Base-by-base conservation (phyloP, 2,329 filamentous ascomycete genomes). In the Chrysoporthe cubensis region DNA sequence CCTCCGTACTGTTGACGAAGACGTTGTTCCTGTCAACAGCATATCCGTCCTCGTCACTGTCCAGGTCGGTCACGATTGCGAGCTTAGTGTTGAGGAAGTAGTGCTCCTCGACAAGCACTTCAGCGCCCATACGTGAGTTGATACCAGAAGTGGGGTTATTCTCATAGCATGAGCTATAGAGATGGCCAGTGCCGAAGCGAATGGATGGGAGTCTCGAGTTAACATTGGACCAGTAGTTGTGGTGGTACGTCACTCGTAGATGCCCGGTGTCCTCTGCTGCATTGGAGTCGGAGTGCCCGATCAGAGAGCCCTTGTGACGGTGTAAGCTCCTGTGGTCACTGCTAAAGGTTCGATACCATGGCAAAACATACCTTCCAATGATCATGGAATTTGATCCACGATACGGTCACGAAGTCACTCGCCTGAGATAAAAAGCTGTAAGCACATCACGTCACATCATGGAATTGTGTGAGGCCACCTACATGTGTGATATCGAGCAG, bases 281-380 rank as follows among this genome's bases (percentile, higher is more conserved):
- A 79, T 89, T 89, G 78, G 66, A 82, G 80, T 89, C 85, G 18
- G 82, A 85, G 83, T 90, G 87, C 26, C 85, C 87, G 70, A 89
- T 79, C 18, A 90, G 82, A 0, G 85, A 87, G 46, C 67, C 67
- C 64, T 67, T 7, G 21, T 21, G 11, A 16, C 14, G 26, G 18
- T 37, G 44, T 14, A 4, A 64, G 40, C 32, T 26, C 60, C 26
- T 3, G 2, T 21, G 26, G 8, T 9, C 0, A 2, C 4, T 37
- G 52, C 14, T 14, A 8, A 21, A 43, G 2, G 3, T 16, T 34
- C 34, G 3, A n/a, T 6, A 6, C 5, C 6, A 16, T 9, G 13
- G 13, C 42, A 8, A 21, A 14, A 7, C 44, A 26, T 59, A 81
- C 84, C 78, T 90, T 90, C 80, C 81, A 89, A 81, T 89, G 85